phyloP scores from a whole-genome alignment of 2,329 filamentous ascomycete species.

The Aspergillus sp. region DNA sequence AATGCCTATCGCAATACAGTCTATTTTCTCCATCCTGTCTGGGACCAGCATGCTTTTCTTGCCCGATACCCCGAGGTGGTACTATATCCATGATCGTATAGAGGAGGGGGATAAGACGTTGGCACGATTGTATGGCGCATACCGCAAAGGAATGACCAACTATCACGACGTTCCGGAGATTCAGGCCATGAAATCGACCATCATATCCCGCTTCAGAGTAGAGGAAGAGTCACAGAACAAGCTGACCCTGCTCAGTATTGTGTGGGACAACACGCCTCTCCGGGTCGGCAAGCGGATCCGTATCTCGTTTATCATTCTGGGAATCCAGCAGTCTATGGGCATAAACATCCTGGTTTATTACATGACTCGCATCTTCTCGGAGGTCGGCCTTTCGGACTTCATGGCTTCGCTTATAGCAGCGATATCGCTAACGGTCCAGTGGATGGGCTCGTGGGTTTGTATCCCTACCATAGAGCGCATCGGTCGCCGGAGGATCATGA shows the following conservation, averaged over 20 bases:
- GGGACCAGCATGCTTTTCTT: constrained; percentile 21
- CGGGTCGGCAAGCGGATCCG: constrained; percentile 37
- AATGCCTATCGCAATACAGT: constrained; percentile 27
- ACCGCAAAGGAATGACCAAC: background rate
- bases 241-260: background rate
- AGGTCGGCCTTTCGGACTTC: constrained; percentile 26
- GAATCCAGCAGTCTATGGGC: constrained; percentile 28
- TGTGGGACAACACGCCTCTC: constrained; percentile 38
- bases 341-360: constrained; percentile 36
- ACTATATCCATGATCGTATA: constrained; percentile 21
- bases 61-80: constrained; percentile 35
- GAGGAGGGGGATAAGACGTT: background rate
- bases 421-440: background rate
- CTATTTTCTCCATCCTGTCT: constrained; percentile 30
- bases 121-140: constrained; percentile 10
- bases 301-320: constrained; percentile 37
- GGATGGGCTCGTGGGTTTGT: background rate
- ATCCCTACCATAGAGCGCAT: background rate
- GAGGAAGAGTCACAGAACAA: background rate
- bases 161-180: background rate
- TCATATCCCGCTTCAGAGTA: background rate
- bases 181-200: background rate
- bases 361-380: constrained; percentile 30
- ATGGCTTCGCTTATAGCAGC: constrained; percentile 11
- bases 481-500: background rate